phyloP scores from a whole-genome alignment of 768 basidiomycete species.

The Suillus paluster region DNA sequence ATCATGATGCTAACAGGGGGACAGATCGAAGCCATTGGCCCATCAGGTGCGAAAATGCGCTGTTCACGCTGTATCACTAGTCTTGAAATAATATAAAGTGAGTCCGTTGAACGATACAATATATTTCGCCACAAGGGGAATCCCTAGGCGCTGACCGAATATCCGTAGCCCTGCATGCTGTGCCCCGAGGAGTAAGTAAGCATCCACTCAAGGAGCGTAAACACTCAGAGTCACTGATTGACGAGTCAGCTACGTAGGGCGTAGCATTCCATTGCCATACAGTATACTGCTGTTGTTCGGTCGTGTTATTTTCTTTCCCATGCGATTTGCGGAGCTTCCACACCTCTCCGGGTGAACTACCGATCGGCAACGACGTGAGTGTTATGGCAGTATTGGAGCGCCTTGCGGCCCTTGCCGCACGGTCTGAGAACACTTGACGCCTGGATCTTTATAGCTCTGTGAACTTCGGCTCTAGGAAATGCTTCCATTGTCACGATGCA shows the following conservation, averaged over 20 bases:
- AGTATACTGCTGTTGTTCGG: neutral
- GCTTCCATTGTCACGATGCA: neutral
- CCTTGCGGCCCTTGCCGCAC: neutral
- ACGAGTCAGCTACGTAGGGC: neutral
- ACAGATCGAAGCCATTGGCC: neutral
- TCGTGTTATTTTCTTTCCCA: constrained; percentile 2
- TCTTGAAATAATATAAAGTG: neutral
- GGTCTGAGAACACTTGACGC: constrained; percentile 1
- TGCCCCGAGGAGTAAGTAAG: neutral
- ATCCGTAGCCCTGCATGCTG: neutral
- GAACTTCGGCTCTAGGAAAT: constrained; percentile 1
- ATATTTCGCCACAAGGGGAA: constrained; percentile 1
- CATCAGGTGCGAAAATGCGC: neutral
- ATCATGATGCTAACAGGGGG: neutral
- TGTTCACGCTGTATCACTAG: neutral
- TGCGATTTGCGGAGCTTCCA: constrained; percentile 8
- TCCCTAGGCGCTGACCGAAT: neutral
- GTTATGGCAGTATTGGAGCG: constrained; percentile 3
- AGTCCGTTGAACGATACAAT: neutral
- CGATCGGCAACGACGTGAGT: constrained; percentile 1
- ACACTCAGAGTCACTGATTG: constrained; percentile 3
- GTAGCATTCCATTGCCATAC: neutral
- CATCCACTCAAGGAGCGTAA: neutral
- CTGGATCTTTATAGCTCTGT: neutral
- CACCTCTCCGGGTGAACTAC: neutral